Base-by-base conservation (phyloP, 257 asterid genomes). In the Solanum chaucha region DNA sequence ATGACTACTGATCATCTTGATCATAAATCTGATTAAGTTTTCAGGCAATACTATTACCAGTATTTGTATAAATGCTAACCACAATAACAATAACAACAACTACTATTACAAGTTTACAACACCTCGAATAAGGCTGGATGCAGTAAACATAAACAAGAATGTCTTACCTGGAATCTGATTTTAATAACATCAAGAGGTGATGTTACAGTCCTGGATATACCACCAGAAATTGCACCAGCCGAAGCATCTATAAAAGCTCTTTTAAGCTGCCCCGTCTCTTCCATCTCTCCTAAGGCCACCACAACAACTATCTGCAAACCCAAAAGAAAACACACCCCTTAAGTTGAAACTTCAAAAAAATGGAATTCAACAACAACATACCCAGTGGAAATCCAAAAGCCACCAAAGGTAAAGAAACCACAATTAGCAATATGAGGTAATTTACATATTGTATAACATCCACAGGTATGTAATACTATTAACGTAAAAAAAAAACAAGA, bases 141-240 rank as follows among this genome's bases (percentile, higher is more conserved):
- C 77, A 30, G 15, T 72, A 35, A 20, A 20, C 36, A 78, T 19
- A 78, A 4, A 24, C 24, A 78, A 44, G 55, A 41, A 41, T 78
- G 81, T 32, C 7, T 86, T 72, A 95, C 99, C 99, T 97, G 99
- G 90, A 97, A 97, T 90, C 99, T 91, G 86, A 97, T 97, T 90
- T 97, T 97, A 89, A 97, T 94, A 32, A 97, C 99, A 91, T 97
- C 99, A 58, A 97, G 95, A 13, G 99, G 99, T 30, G 99, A 95
- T 1, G 98, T 97, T 22, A 97, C 94, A 3, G 96, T 94, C 88
- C 99, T 94, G 0, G 98, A 95, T 48, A 97, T 70, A 71, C 87
- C 98, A 28, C 99, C 98, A 20, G 99, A 90, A 81, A 97, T 88
- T 8, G 98, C 98, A 87, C 99, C 99, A 2, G 99, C 98, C 2